A percentile compares a stretch with the other conserved stretches of the same genome.
Conservation (phyloP, 75 land plant genomes). For the Sequoiadendron giganteum region DNA sequence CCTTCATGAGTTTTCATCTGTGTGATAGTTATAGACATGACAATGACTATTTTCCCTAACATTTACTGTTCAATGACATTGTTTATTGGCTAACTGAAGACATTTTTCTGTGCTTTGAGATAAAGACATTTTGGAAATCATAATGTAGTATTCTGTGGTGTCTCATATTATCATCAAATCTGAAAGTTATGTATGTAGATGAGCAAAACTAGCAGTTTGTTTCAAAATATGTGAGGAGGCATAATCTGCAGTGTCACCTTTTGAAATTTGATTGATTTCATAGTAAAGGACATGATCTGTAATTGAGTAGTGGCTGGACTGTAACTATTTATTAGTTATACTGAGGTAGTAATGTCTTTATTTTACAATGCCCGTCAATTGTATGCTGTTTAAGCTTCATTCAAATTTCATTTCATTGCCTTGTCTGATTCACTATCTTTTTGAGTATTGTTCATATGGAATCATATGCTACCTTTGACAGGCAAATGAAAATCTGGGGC, state of each 20-base stretch:
- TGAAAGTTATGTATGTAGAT: background rate
- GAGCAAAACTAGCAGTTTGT: background rate
- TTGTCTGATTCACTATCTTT: background rate
- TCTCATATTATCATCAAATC: background rate
- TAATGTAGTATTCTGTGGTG: background rate
- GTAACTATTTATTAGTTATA: background rate
- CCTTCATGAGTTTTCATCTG: background rate
- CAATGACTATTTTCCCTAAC: background rate
- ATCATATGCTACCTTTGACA: conserved; percentile 24
- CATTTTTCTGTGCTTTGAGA: background rate
- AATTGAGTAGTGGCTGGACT: background rate
- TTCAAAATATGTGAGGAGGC: background rate
- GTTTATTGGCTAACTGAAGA: background rate
- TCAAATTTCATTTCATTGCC: background rate
- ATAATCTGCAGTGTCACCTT: background rate
- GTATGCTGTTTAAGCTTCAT: background rate
- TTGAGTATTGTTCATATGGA: background rate
- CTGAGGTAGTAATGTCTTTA: background rate
- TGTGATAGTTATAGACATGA: background rate
- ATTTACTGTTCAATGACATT: background rate
- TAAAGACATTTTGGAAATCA: background rate
- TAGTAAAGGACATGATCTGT: background rate
- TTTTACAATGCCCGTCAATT: background rate
- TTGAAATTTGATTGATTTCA: background rate
- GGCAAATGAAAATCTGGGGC: conserved; percentile 96